Evolutionary conservation across 257 asterid species (phyloP).

Genomic region (Fraxinus cuspidata): DNA sequence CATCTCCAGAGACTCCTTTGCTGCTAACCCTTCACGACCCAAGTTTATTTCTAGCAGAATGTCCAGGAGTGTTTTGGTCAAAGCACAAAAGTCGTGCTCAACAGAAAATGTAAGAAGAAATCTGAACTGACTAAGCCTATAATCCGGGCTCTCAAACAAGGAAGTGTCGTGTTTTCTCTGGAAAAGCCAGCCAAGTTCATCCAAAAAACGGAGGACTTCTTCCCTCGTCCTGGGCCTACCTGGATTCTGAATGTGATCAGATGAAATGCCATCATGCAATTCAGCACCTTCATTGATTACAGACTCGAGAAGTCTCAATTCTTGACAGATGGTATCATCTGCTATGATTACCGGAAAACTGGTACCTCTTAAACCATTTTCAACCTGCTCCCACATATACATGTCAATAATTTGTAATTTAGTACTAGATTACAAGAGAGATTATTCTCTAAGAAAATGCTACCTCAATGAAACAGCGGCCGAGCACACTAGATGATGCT

Average conservation of each 20-base stretch:
- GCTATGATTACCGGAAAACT: slow-evolving; percentile 87
- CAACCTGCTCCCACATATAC: slow-evolving; percentile 50
- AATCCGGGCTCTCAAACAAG: slow-evolving; percentile 52
- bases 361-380: slow-evolving; percentile 58
- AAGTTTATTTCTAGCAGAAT: slow-evolving; percentile 63
- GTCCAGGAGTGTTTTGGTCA: slow-evolving; percentile 69
- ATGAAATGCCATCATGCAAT: slow-evolving; percentile 20
- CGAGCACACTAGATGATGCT: slow-evolving; percentile 39
- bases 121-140: slow-evolving; percentile 61
- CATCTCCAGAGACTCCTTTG: slow-evolving; percentile 61
- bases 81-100: slow-evolving; percentile 70
- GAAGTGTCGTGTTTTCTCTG: slow-evolving; percentile 63
- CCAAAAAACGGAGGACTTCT: slow-evolving; percentile 61
- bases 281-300: slow-evolving; percentile 49
- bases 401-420: slow-evolving; percentile 3
- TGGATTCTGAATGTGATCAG: slow-evolving; percentile 34
- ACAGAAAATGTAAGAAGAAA: slow-evolving; percentile 72
- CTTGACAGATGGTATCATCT: slow-evolving; percentile 69
- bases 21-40: slow-evolving; percentile 50
- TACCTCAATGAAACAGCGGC: slow-evolving; percentile 95
- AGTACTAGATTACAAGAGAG: neutral
- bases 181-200: slow-evolving; percentile 93
- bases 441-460: slow-evolving; percentile 2
- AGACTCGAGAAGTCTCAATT: slow-evolving; percentile 66
- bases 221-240: slow-evolving; percentile 45